phyloP scores from a whole-genome alignment of 192 early-diverging fungal genomes.

The Podila horticola region DNA sequence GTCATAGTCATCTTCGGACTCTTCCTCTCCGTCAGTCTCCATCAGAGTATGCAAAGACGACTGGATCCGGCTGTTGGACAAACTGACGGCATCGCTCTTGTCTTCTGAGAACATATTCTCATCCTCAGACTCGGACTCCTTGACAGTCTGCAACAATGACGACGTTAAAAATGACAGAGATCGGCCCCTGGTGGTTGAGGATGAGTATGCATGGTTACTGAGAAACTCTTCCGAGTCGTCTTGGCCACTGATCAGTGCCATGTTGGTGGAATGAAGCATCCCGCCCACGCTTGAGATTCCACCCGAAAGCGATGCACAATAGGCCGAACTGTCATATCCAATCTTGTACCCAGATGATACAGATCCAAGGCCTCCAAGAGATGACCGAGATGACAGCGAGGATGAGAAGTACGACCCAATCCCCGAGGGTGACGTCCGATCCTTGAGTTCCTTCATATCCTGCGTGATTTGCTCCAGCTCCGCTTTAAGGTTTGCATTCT shows the following conservation, averaged over 20 bases:
- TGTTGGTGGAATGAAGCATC: conserved; percentile 5
- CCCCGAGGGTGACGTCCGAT: conserved; percentile 1
- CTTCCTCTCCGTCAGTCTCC: conserved; percentile 17
- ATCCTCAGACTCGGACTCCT: neutral
- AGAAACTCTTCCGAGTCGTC: conserved; percentile 43
- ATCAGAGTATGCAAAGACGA: conserved; percentile 8
- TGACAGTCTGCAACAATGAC: neutral
- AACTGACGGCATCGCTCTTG: neutral
- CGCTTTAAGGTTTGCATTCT: conserved; percentile 15
- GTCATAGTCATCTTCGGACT: conserved; percentile 2
- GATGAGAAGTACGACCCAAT: neutral
- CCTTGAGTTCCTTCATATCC: conserved; percentile 27
- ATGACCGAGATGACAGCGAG: neutral
- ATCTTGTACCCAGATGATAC: conserved; percentile 6
- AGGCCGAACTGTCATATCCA: conserved; percentile 25
- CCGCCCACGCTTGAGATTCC: conserved; percentile 28
- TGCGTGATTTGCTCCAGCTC: conserved; percentile 21
- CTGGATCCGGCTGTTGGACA: conserved; percentile 4
- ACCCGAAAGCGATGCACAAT: conserved; percentile 16
- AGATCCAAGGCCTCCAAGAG: neutral
- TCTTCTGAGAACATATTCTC: neutral
- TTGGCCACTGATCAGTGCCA: conserved; percentile 20
- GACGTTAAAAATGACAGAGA: neutral
- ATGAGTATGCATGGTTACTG: conserved; percentile 12
- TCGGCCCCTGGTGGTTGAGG: neutral